Evolutionary conservation across 495 filamentous ascomycete species (phyloP), one percentile per base, ranked within the genome.

Genomic region (Hypoxylon lienhwacheense): DNA sequence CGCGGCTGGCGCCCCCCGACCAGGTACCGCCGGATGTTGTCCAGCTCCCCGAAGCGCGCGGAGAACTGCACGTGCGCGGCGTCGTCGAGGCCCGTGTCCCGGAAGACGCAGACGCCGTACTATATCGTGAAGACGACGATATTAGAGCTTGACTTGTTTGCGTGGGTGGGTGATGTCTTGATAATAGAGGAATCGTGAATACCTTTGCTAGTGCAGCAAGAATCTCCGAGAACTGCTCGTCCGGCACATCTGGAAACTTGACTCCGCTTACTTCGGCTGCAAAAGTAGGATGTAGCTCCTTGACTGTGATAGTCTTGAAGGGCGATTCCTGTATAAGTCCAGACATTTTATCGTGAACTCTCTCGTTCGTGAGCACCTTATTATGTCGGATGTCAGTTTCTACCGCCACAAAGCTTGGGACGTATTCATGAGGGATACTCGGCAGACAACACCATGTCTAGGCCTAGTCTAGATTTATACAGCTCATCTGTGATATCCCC

Each of bases 61-160:
- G 76, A 75, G 67, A 84, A 82, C 17, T 66, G 60, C 26, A 85
- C 73, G 54, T 85, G 81, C 0, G 63, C 46, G n/a, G 62, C 66
- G 63, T 84, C 80, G 47, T 71, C 65, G 22, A 85, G 67, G 17
- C 68, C 64, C 5, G 81, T 81, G 37, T 72, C 61, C 16, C 82
- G 77, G 66, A 83, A 79, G 21, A 82, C 74, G 53, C 70, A 68
- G 14, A 85, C 71, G 37, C 80, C 82, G 61, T 83, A 83, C 81
- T 83, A 26, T 7, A 12, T 12, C 14, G 0, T 11, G 12, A 22
- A 51, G 25, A 36, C 22, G 10, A 7, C 0, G 3, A 16, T 40
- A 22, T 15, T 42, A 19, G 33, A 42, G 19, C 3, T 14, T 1
- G 19, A 12, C 7, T 10, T 1, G 4, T 10, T 4, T 3, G 7